Conservation (phyloP, 768 basidiomycete genomes). For the Tricholoma furcatifolium region DNA sequence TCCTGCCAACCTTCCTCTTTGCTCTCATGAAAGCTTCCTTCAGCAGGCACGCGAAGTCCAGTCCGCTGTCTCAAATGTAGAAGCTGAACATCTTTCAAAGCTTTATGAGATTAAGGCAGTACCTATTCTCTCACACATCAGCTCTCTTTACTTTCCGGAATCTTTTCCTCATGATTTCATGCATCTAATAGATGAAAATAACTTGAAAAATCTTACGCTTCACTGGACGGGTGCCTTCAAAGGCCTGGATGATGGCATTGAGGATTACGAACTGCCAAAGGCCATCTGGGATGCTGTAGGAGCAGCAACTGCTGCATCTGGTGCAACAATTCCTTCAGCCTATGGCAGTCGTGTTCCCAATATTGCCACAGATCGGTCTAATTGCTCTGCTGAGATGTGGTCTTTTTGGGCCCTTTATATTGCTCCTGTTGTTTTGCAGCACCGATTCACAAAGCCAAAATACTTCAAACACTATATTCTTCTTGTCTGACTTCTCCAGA, state of each 20-base stretch:
- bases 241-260: conserved; percentile 29
- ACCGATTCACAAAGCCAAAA: conserved; percentile 21
- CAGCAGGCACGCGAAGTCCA: no score
- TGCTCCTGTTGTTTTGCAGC: conserved; percentile 15
- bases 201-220: conserved; percentile 33
- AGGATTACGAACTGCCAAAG: no score
- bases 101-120: conserved; percentile 33
- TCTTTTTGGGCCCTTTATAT: conserved; percentile 23
- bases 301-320: conserved; percentile 24
- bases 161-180: conserved; percentile 48
- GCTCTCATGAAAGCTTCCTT: no score
- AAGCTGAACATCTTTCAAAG: conserved; percentile 16
- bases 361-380: conserved; percentile 20
- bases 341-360: conserved; percentile 27
- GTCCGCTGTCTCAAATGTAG: conserved; percentile 10
- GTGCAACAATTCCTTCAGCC: conserved; percentile 23
- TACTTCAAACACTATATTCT: conserved; percentile 39
- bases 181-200: conserved; percentile 42
- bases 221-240: conserved; percentile 42
- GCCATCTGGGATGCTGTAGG: conserved; percentile 40
- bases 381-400: conserved; percentile 20
- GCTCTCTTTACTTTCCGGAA: conserved; percentile 31
- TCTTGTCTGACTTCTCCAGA: conserved; percentile 27
- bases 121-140: conserved; percentile 28
- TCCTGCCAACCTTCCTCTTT: no score